Evolutionary conservation across 148 eudicot genomes (phyloP).

Genomic region (Talinum fruticosum): DNA sequence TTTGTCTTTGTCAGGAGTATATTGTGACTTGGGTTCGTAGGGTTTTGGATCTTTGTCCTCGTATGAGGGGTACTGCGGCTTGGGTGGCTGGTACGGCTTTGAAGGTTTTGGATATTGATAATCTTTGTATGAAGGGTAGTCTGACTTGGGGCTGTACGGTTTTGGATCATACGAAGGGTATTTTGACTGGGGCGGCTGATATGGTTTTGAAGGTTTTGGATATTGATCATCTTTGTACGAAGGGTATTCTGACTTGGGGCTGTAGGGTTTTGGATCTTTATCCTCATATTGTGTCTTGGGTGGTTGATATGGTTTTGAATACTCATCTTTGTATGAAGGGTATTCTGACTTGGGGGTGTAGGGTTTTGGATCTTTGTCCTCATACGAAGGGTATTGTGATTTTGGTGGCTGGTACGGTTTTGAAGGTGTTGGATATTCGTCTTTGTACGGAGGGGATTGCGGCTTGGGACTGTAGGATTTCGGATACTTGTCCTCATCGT

Average conservation of each 20-base stretch:
- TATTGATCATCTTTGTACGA: neutral
- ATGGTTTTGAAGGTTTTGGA: too few species aligned
- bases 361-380: neutral
- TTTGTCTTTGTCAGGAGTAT: neutral
- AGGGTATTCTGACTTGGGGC: neutral
- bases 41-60: neutral
- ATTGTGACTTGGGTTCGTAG: neutral
- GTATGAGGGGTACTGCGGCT: too few species aligned
- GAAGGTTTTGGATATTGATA: too few species aligned
- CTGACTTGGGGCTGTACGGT: neutral
- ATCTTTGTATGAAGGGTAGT: neutral
- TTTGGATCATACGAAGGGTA: neutral
- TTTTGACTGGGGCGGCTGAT: too few species aligned
- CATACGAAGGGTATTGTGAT: neutral
- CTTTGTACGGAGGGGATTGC: neutral
- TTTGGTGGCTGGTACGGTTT: neutral
- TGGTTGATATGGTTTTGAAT: too few species aligned
- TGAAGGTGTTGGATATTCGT: neutral
- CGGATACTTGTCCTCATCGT: neutral
- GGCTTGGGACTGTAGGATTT: neutral
- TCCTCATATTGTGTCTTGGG: too few species aligned
- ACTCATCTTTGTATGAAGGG: too few species aligned
- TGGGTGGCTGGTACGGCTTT: too few species aligned
- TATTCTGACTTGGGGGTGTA: neutral
- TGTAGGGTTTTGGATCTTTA: neutral